Evolutionary conservation across 2,329 filamentous ascomycete genomes (phyloP).

Genomic region (Scorias spongiosa): DNA sequence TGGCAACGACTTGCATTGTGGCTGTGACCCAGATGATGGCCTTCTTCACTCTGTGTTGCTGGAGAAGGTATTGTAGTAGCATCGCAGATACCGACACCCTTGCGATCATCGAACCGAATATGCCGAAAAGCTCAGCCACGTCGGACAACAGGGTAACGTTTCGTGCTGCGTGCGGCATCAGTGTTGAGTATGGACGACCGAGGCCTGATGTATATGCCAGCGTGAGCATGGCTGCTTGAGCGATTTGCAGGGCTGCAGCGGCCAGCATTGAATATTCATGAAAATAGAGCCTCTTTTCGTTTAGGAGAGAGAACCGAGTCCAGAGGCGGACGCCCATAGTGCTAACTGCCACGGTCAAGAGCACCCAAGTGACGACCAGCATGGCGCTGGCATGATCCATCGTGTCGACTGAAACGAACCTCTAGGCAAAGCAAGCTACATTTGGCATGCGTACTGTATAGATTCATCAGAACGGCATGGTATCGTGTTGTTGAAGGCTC

Average conservation of each 20-base stretch:
- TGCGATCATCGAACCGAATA: not conserved
- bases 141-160: not conserved
- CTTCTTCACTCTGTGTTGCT: not conserved
- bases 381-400: not conserved
- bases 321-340: not conserved
- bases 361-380: not conserved
- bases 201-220: not conserved
- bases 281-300: not conserved
- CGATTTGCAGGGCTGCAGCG: not conserved
- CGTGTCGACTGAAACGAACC: too few species aligned
- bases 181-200: not conserved
- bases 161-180: not conserved
- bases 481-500: too few species aligned
- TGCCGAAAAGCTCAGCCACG: not conserved
- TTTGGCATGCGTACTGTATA: too few species aligned
- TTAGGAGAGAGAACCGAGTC: not conserved
- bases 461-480: too few species aligned
- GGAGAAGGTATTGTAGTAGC: not conserved
- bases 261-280: not conserved
- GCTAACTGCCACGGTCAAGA: not conserved
- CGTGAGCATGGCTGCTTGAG: not conserved
- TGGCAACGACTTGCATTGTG: constrained; percentile 3
- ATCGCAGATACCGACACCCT: not conserved
- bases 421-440: too few species aligned
- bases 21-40: constrained; percentile 1